Base-by-base conservation (phyloP, 2,329 filamentous ascomycete species). In the Colletotrichum sp. region DNA sequence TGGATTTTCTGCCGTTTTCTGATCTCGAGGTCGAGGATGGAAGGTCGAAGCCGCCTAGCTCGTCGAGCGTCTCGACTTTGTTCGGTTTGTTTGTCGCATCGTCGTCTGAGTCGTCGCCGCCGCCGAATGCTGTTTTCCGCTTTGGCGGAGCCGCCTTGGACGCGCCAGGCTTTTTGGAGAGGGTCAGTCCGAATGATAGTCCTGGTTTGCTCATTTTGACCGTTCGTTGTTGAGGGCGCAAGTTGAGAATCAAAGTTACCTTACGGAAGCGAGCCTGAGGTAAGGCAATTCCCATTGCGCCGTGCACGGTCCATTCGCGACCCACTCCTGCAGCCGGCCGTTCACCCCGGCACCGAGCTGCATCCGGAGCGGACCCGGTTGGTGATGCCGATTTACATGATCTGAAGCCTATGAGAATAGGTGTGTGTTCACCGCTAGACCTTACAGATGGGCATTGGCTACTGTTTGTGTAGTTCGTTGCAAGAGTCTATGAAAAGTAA, bases 121-220 rank as follows among this genome's bases (percentile, higher is more conserved):
- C 90, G 77, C 90, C 91, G 78, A 94, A 92, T 77, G 91, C 87
- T 2, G 89, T 85, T 80, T 89, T 92, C 78, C 88, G 85, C 79
- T 88, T 91, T 2, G 85, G 81, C 5, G 88, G 87, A 34, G 85
- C 84, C 6, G 88, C 84, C 79, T 91, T 92, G 4, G 87, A 84
- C 75, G 84, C 83, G 70, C 84, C 85, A 3, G 87, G 81, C 82
- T 93, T 94, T 80, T 92, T 93, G 66, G 88, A 84, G 60, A 92
- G 79, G 80, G 90, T 94, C 52, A 94, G 87, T 66, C 92, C 93
- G 78, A 88, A 89, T 52, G 87, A 86, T 27, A 89, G 79, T 27
- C 81, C 84, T n/a, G 87, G 86, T 75, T 88, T 89, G 81, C 85
- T 88, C 87, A 89, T 89, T 64, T 61, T 81, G 56, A 65, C 25